These are phyloP conservation scores for Zymoseptoria pseudotritici DNA, from an alignment of 2,329 filamentous ascomycete genomes.

Conservation along the genomic window DNA sequence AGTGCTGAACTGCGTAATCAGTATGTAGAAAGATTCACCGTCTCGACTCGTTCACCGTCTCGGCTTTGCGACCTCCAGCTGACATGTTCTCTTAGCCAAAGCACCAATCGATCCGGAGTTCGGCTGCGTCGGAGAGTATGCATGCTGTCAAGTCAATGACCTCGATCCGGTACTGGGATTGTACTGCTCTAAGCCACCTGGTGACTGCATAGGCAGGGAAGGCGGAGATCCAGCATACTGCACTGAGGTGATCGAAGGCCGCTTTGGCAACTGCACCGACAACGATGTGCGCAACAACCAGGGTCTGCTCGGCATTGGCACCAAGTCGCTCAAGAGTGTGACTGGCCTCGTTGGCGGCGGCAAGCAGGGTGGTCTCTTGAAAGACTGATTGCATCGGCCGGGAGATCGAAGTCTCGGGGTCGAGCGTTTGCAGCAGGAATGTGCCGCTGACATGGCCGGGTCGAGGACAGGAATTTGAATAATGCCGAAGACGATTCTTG, in stretches of 20 bases:
- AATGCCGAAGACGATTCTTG: too few species aligned
- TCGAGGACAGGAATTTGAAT: too few species aligned
- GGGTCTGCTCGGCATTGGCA: background rate
- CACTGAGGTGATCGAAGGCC: background rate
- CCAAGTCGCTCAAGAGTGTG: background rate
- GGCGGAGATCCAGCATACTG: background rate
- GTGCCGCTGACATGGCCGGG: too few species aligned
- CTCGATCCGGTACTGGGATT: conserved; percentile 10
- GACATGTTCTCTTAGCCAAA: background rate
- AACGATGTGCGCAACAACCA: background rate
- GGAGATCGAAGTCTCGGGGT: background rate
- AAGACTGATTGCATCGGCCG: background rate
- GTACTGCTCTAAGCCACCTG: conserved; percentile 14
- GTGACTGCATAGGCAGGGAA: conserved; percentile 11
- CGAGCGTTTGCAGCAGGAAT: too few species aligned
- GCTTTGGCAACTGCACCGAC: background rate
- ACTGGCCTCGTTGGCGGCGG: background rate
- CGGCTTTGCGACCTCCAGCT: background rate
- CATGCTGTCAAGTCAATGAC: conserved; percentile 16
- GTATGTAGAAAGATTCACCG: background rate
- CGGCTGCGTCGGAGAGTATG: conserved; percentile 9
- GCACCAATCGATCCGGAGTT: conserved; percentile 3
- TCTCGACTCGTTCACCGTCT: too few species aligned
- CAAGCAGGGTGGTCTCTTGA: background rate
- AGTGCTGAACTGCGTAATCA: conserved; percentile 16